Evolutionary conservation across 75 land plant species (phyloP).

Genomic region (Picea glauca): DNA sequence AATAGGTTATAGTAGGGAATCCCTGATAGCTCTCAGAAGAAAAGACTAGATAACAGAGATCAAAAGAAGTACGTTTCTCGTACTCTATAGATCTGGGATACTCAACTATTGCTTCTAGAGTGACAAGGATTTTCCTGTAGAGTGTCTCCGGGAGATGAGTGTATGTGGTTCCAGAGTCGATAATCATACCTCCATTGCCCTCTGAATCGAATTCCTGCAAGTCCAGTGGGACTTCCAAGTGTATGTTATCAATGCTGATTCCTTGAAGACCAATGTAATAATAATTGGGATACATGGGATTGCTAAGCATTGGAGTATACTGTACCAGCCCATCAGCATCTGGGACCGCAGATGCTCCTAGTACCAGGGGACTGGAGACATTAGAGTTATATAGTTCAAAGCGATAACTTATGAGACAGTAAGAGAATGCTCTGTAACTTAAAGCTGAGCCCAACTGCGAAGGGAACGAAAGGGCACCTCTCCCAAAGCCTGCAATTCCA

Average conservation of each 20-base stretch:
- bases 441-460: conserved; percentile 37
- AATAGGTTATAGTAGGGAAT: neutral
- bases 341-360: conserved; percentile 9
- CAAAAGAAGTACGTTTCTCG: conserved; percentile 39
- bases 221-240: conserved; percentile 27
- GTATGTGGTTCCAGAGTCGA: conserved; percentile 83
- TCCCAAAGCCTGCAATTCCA: conserved; percentile 80
- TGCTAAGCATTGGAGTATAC: conserved; percentile 65
- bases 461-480: conserved; percentile 61
- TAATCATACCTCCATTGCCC: conserved; percentile 73
- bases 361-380: conserved; percentile 5
- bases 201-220: conserved; percentile 29
- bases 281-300: conserved; percentile 46
- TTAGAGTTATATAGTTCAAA: conserved; percentile 2
- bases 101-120: conserved; percentile 20
- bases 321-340: neutral
- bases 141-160: conserved; percentile 52
- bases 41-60: conserved; percentile 41
- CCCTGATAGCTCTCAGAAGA: conserved; percentile 7
- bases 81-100: conserved; percentile 26
- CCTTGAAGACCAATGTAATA: conserved; percentile 64
- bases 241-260: conserved; percentile 41
- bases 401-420: conserved; percentile 46
- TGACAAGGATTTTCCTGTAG: conserved; percentile 22
- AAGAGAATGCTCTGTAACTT: conserved; percentile 51